Percentiles rank a stretch among this genome's conserved stretches.
phyloP scores from a whole-genome alignment of 495 filamentous ascomycete species.

The Hypoxylon crocopeplum region DNA sequence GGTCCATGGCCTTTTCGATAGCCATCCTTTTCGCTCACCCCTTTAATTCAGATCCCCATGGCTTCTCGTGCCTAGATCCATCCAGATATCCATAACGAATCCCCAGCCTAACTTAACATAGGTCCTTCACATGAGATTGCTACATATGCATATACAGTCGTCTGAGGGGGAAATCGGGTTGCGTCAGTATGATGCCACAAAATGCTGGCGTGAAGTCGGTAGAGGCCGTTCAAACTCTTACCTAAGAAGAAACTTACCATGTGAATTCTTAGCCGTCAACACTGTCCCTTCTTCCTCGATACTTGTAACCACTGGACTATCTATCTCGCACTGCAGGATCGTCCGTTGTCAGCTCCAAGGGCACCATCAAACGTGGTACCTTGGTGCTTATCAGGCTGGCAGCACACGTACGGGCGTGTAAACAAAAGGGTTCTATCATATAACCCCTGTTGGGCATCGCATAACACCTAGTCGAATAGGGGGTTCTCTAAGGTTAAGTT shows the following conservation, averaged over 20 bases:
- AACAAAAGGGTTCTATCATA: too few species aligned
- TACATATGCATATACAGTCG: background rate
- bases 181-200: background rate
- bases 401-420: background rate
- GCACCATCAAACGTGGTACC: slow-evolving; percentile 4
- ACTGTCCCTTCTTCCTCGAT: background rate
- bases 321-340: slow-evolving; percentile 11
- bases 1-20: slow-evolving; percentile 4
- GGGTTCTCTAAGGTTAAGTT: background rate
- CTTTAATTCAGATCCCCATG: slow-evolving; percentile 3
- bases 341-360: background rate
- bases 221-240: background rate
- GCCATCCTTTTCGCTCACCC: background rate
- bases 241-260: background rate
- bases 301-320: background rate
- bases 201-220: background rate
- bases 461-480: background rate
- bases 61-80: background rate
- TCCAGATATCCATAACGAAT: background rate
- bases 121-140: background rate
- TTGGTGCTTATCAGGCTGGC: background rate
- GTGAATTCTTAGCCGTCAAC: background rate
- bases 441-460: too few species aligned
- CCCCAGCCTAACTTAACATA: background rate
- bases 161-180: background rate